A percentile compares a stretch with the other conserved stretches of the same genome.
Conservation (phyloP, 805 yeast species). For the Ogataea nonfermentans region DNA sequence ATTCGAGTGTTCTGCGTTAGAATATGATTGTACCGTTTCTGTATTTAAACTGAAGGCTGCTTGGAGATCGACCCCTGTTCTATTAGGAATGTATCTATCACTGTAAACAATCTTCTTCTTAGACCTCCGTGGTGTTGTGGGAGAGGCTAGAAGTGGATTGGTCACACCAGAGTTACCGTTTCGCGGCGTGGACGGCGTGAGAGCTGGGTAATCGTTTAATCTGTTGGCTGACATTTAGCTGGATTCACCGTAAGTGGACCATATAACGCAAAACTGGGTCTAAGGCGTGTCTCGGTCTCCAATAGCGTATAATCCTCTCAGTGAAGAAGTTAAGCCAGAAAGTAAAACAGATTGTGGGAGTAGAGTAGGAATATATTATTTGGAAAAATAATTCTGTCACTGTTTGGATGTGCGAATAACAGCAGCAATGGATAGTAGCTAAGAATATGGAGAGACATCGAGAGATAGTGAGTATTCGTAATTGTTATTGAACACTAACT, state of each 20-base stretch:
- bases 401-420: slow-evolving; percentile 8
- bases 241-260: background rate
- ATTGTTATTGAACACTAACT: slow-evolving; percentile 2
- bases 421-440: slow-evolving; percentile 1
- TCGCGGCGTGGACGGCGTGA: slow-evolving; percentile 24
- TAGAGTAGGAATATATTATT: slow-evolving; percentile 3
- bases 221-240: slow-evolving; percentile 8
- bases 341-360: background rate
- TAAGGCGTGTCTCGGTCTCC: too few species aligned
- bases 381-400: slow-evolving; percentile 14
- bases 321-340: background rate
- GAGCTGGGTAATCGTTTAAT: slow-evolving; percentile 12
- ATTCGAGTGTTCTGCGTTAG: slow-evolving; percentile 6
- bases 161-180: slow-evolving; percentile 11
- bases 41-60: slow-evolving; percentile 67
- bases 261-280: background rate
- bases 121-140: slow-evolving; percentile 47
- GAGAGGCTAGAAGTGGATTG: slow-evolving; percentile 32
- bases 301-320: too few species aligned
- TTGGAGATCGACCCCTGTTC: slow-evolving; percentile 83
- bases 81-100: slow-evolving; percentile 84
- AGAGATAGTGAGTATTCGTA: slow-evolving; percentile 27
- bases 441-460: slow-evolving; percentile 22
- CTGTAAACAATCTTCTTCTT: slow-evolving; percentile 55
- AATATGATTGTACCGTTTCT: slow-evolving; percentile 15